Conservation (phyloP, 108 stramenopile species). For the Skeletonema grethae region DNA sequence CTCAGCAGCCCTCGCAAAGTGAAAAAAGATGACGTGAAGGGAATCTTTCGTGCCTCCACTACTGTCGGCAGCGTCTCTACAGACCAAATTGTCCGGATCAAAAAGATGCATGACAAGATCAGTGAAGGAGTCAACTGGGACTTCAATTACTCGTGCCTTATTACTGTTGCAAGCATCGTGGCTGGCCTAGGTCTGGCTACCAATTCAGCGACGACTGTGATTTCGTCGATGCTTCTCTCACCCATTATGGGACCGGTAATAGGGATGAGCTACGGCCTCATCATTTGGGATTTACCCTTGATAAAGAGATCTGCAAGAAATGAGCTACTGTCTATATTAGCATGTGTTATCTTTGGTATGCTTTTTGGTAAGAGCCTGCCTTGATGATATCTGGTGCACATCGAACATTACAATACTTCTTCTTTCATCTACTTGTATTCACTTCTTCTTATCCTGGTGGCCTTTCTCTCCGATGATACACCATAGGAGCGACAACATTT, state of each 20-base stretch:
- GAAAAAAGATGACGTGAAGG: conserved; percentile 1
- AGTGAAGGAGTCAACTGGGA: conserved; percentile 9
- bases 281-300: conserved; percentile 64
- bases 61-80: conserved; percentile 10
- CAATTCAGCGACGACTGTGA: conserved; percentile 74
- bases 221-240: conserved; percentile 87
- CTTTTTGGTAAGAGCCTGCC: not conserved
- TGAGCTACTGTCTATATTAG: conserved; percentile 65
- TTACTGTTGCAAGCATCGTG: conserved; percentile 68
- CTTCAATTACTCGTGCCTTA: conserved; percentile 39
- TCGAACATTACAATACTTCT: too few relatives aligned
- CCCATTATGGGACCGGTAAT: conserved; percentile 77
- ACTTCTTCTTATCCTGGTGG: not conserved
- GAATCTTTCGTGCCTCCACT: not conserved
- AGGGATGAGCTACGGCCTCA: conserved; percentile 68
- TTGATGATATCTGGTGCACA: too few relatives aligned
- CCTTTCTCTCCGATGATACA: not conserved
- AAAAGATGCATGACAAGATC: conserved; percentile 26
- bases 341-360: conserved; percentile 47
- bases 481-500: not conserved
- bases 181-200: conserved; percentile 83
- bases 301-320: conserved; percentile 49
- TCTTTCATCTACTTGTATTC: too few relatives aligned
- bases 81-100: conserved; percentile 31
- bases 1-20: not conserved